Evolutionary conservation across 2,329 filamentous ascomycete species (phyloP).

Genomic region (Aspergillus caelatus): DNA sequence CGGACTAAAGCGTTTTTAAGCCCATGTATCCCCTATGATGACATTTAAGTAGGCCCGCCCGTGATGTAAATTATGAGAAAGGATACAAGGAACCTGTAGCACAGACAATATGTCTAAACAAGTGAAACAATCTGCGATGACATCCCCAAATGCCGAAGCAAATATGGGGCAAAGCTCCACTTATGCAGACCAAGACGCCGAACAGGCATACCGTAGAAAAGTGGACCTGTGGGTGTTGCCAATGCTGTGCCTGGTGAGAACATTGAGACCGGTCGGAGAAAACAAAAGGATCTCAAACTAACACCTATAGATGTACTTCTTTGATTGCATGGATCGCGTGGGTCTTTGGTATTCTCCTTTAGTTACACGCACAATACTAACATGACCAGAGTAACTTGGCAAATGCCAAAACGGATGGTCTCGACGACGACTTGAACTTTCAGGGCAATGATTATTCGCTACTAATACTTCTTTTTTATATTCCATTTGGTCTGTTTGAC

Average conservation of each 20-base stretch:
- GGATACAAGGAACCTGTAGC: background rate
- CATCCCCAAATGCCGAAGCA: background rate
- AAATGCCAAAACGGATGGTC: slow-evolving; percentile 52
- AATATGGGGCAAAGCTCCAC: background rate
- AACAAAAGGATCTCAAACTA: background rate
- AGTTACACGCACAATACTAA: slow-evolving; percentile 20
- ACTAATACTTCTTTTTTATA: slow-evolving; percentile 53
- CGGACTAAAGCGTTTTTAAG: background rate
- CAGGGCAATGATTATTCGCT: slow-evolving; percentile 40
- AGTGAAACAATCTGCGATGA: background rate
- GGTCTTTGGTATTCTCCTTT: background rate
- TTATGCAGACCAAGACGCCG: background rate
- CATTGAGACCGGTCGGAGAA: background rate
- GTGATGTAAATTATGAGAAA: background rate
- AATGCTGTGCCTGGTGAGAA: background rate
- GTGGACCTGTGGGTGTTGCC: background rate
- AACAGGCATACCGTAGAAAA: background rate
- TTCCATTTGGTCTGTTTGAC: slow-evolving; percentile 55
- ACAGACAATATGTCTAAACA: background rate
- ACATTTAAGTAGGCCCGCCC: background rate
- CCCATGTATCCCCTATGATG: background rate
- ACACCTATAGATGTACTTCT: slow-evolving; percentile 42
- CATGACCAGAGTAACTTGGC: slow-evolving; percentile 45
- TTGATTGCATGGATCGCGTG: slow-evolving; percentile 37
- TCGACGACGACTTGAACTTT: slow-evolving; percentile 43